Conservation (phyloP, 257 asterid genomes). For the Schizonepeta tenuifolia region DNA sequence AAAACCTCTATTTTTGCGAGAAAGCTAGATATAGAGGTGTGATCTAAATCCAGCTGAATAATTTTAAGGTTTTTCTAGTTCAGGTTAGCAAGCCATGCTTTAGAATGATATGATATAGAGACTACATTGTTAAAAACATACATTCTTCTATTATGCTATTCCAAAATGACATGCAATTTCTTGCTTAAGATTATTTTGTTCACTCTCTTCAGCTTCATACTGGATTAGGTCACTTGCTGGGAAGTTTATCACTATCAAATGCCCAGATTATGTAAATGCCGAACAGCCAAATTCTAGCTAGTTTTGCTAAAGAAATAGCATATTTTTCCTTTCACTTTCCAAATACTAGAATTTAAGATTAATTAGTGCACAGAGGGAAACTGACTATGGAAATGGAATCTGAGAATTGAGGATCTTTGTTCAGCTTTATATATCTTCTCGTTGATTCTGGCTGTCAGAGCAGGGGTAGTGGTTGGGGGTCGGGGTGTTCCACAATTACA, state of each 20-base stretch:
- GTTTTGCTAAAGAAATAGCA: neutral
- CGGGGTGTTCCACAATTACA: slow-evolving; percentile 28
- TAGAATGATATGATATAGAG: slow-evolving; percentile 20
- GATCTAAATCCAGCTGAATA: slow-evolving; percentile 1
- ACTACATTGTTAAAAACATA: slow-evolving; percentile 19
- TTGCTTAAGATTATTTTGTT: slow-evolving; percentile 4
- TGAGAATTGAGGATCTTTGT: slow-evolving; percentile 25
- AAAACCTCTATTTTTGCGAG: slow-evolving; percentile 19
- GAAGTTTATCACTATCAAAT: slow-evolving; percentile 6
- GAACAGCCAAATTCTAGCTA: slow-evolving; percentile 7
- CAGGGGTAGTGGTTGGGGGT: slow-evolving; percentile 29
- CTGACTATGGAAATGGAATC: slow-evolving; percentile 23
- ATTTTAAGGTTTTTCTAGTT: slow-evolving; percentile 12
- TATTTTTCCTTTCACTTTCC: slow-evolving; percentile 1
- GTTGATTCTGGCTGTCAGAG: slow-evolving; percentile 36
- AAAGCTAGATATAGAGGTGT: slow-evolving; percentile 23
- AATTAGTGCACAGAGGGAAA: slow-evolving; percentile 22
- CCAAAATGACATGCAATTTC: slow-evolving; percentile 3
- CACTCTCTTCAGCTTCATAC: slow-evolving; percentile 17
- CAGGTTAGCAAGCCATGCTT: slow-evolving; percentile 9
- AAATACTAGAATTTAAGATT: slow-evolving; percentile 15
- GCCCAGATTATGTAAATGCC: slow-evolving; percentile 7
- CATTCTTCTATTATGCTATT: slow-evolving; percentile 4
- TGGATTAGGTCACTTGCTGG: slow-evolving; percentile 10
- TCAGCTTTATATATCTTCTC: slow-evolving; percentile 25